Base-by-base conservation (phyloP, 768 basidiomycete species). In the Termitomyces sp. region DNA sequence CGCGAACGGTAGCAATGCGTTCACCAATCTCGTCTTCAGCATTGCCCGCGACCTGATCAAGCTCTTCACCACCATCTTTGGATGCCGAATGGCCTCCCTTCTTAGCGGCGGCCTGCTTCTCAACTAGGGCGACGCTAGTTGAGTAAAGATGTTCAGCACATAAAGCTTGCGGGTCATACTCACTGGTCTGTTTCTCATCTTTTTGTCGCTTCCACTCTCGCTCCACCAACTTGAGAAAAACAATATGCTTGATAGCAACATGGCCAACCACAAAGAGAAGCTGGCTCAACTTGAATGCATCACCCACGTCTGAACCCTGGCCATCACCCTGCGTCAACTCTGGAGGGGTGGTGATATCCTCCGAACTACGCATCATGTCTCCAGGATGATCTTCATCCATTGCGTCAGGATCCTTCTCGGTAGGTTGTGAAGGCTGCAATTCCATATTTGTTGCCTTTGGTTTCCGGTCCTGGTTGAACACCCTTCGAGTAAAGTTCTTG, bases 21-120 rank as follows among this genome's bases (percentile, higher is more conserved):
- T 99, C 97, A 15, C 95, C 97, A 66, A 98, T 96, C 68, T 99
- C 97, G 70, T 99, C 97, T 72, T 99, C 97, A 4, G 94, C 94
- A 69, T 96, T 96, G 7, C 97, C 97, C 8, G 91, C 94, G 11
- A 98, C 96, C 67, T 96, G 95, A 65, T 99, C 97, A 0, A 98
- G 86, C 70, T 55, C 55, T 33, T 99, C 97, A 69, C 97, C 95
- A 16, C 77, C 81, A 42, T 86, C 84, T 61, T 87, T 92, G 39
- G 82, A 73, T 8, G 73, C 71, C 32, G 76, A 77, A 65, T 74
- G 68, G 38, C 73, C 71, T 24, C 53, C 53, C 40, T 60, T 73
- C 1, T 68, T 71, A 20, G 69, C 76, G 24, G 73, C 76, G 0
- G 78, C 80, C 12, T 79, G 78, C 69, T 91, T 93, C 54, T 87